Evolutionary conservation across 106 monocot species (phyloP).

Genomic region (Dactylorhiza incarnata): DNA sequence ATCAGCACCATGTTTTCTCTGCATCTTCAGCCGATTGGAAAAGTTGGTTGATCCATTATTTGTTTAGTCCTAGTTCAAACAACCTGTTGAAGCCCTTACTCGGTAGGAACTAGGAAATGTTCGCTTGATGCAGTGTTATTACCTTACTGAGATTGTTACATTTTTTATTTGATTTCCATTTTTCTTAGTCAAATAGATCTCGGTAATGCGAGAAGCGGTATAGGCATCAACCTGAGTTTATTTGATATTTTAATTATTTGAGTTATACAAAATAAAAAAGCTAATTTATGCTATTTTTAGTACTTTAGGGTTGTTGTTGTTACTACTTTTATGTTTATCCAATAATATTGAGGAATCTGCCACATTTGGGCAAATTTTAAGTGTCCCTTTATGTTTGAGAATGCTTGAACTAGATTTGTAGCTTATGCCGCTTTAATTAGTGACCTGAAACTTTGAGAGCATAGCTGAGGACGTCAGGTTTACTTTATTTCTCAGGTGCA

Average conservation of each 20-base stretch:
- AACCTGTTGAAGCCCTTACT: not conserved
- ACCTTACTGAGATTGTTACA: not conserved
- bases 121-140: not conserved
- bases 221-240: not conserved
- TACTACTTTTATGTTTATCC: not conserved
- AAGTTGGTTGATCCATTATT: not conserved
- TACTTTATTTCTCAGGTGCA: not conserved
- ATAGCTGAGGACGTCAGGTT: not conserved
- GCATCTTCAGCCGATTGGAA: not conserved
- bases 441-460: not conserved
- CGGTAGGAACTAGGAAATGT: not conserved
- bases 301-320: not conserved
- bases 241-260: not conserved
- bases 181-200: not conserved
- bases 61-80: not conserved
- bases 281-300: not conserved
- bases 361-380: not conserved
- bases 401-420: not conserved
- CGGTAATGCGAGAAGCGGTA: not conserved
- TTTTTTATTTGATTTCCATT: not conserved
- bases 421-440: not conserved
- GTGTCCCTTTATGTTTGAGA: not conserved
- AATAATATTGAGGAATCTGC: not conserved
- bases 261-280: not conserved
- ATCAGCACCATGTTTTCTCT: not conserved